These are phyloP conservation scores for Coccinonectria pachysandricola DNA, from an alignment of 2,329 filamentous ascomycete species.

Conservation along the genomic window DNA sequence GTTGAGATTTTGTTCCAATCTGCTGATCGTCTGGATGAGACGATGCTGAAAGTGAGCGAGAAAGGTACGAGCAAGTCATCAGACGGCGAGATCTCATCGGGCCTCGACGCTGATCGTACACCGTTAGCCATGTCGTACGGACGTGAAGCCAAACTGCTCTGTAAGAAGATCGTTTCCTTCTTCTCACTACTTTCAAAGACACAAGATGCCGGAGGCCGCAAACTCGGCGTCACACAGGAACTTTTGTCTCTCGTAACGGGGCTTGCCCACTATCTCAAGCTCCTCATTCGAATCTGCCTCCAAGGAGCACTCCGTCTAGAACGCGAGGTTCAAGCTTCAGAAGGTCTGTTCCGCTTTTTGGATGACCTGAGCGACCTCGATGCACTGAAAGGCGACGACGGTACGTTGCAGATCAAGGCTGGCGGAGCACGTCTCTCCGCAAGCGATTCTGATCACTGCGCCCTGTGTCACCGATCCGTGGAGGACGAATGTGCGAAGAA, in stretches of 20 bases:
- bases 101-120: conserved; percentile 7
- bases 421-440: conserved; percentile 59
- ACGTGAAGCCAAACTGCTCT: conserved; percentile 95
- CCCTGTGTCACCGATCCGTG: conserved; percentile 71
- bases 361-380: conserved; percentile 80
- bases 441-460: conserved; percentile 76
- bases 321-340: conserved; percentile 63
- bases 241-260: conserved; percentile 95
- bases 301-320: conserved; percentile 89
- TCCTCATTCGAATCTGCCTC: conserved; percentile 91
- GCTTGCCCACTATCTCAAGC: conserved; percentile 91
- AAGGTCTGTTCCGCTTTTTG: conserved; percentile 73
- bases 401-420: conserved; percentile 53
- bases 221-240: conserved; percentile 93
- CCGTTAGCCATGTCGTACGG: conserved; percentile 71
- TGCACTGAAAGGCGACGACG: conserved; percentile 59
- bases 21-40: conserved; percentile 72
- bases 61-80: conserved; percentile 50
- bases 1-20: conserved; percentile 87
- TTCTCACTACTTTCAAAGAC: conserved; percentile 92
- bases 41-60: conserved; percentile 57
- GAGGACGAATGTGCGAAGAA: conserved; percentile 83
- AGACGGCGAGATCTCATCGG: background rate
- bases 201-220: conserved; percentile 79
- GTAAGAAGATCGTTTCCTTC: conserved; percentile 98